Evolutionary conservation across 106 monocot species (phyloP), one percentile per base, ranked within the genome.

Genomic region (Vanilla planifolia): DNA sequence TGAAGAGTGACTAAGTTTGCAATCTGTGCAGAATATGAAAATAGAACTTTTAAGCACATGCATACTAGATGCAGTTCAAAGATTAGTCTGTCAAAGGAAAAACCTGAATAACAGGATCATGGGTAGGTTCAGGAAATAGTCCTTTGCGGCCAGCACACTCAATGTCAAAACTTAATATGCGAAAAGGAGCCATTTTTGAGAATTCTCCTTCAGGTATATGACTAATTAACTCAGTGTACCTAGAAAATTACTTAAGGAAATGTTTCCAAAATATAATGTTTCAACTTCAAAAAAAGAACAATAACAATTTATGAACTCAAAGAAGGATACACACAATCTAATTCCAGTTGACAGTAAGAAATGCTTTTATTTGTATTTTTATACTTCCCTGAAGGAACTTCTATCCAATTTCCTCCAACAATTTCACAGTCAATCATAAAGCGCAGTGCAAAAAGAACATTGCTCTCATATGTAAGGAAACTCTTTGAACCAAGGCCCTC

Each of bases 91-190:
- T 22, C 52, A 63, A 40, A 29, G 45, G 59, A 62, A 40, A 33
- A 70, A 98, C 98, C 98, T 98, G 98, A 74, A 98, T 98, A 64
- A 98, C 88, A 57, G 98, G 92, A 82, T 98, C 98, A 82, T 98
- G 91, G 50, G 66, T 80, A 58, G 98, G 88, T 61, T 98, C 98
- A 25, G 92, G 98, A 64, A 98, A 98, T 57, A 69, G 85, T 59
- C 98, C 98, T 76, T 98, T 98, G 42, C 98, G 98, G 63, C 98
- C 92, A 51, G 98, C 98, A 79, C 98, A 98, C 63, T 98, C 98
- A 66, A 98, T 98, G 55, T 98, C 98, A 85, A 98, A 98, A 77
- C 98, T 98, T 67, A 92, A 70, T 59, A 98, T 92, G 40, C 92
- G 92, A 80, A 98, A 98, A 33, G 98, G 98, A 67, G 98, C 88